Base-by-base conservation (phyloP, 768 basidiomycete species). In the Hortiboletus flavorubellus region DNA sequence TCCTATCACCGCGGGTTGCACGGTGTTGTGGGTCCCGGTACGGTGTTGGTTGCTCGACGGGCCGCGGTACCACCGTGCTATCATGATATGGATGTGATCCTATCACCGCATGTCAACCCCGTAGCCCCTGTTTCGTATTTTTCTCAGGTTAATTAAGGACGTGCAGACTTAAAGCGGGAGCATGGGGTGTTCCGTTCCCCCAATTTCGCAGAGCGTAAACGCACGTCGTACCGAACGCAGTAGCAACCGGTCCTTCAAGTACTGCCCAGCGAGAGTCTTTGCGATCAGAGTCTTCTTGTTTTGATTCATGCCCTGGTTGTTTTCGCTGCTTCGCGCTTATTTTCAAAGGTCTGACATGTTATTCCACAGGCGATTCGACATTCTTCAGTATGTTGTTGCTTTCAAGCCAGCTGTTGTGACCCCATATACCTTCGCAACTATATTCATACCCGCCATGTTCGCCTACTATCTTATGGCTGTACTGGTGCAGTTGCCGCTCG, bases 391-490 rank as follows among this genome's bases (percentile, higher is more conserved):
- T 30, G 59, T 30, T 2, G 23, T 65, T 39, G 8, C 56, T 30
- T 59, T 60, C 34, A 56, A 67, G 21, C 67, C 48, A n/a, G 43
- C 43, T 15, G 37, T 30, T 7, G 50, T 61, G 41, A 68, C 69
- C 5, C 59, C 54, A 15, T 45, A 68, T 71, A 29, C 75, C 74
- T 59, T 60, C 64, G 31, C 49, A n/a, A 71, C 71, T 10, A 67
- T 74, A 46, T 55, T 82, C 33, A 26, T 78, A 15, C 80, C 80
- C 2, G 66, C 76, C 15, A 21, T 80, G 1, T 51, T 78, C 23
- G 71, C 71, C 54, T 82, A 79, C 66, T 82, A 80, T 71, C 67
- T 62, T 11, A 79, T 80, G 51, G 83, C 83, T 12, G 64, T 82
- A 34, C 74, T 86, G 46, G 80, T 84, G 8, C 71, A 81, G 38